phyloP scores from a whole-genome alignment of 1,284 basidiomycete genomes.

The Somion occarium region DNA sequence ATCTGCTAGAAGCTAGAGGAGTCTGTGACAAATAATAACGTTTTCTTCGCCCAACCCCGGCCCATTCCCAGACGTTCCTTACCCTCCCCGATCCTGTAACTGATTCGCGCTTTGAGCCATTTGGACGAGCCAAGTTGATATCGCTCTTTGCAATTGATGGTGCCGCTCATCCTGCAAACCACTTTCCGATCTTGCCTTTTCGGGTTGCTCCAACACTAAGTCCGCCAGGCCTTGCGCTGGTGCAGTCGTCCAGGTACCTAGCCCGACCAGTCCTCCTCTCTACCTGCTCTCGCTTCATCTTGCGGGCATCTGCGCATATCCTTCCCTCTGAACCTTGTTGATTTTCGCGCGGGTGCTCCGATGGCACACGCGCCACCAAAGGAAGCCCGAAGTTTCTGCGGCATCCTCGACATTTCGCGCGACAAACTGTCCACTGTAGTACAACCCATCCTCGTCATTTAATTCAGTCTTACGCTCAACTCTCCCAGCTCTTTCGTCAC shows the following conservation, averaged over 20 bases:
- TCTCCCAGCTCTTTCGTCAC: not conserved
- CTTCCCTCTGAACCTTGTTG: conserved; percentile 1
- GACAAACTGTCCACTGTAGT: not conserved
- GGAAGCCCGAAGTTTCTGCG: conserved; percentile 9
- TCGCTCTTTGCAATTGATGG: not conserved
- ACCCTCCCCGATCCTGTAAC: conserved; percentile 1
- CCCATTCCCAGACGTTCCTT: conserved; percentile 9
- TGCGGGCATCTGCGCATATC: not conserved
- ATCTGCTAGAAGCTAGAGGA: conserved; percentile 26
- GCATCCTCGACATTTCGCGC: not conserved
- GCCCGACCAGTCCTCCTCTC: too few relatives aligned
- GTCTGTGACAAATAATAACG: conserved; percentile 26
- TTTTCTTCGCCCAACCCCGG: conserved; percentile 6
- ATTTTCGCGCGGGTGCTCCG: not conserved
- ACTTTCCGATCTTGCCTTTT: too few relatives aligned
- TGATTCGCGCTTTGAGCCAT: not conserved
- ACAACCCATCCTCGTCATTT: not conserved
- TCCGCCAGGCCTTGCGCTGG: too few relatives aligned
- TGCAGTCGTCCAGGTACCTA: too few relatives aligned
- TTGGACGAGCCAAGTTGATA: not conserved
- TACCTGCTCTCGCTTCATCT: too few relatives aligned
- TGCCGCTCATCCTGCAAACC: conserved; percentile 4
- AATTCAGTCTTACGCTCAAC: not conserved
- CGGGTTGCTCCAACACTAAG: too few relatives aligned
- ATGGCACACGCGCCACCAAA: conserved; percentile 4